phyloP scores from a whole-genome alignment of 2,329 filamentous ascomycete species.

The Cercospora sojina region DNA sequence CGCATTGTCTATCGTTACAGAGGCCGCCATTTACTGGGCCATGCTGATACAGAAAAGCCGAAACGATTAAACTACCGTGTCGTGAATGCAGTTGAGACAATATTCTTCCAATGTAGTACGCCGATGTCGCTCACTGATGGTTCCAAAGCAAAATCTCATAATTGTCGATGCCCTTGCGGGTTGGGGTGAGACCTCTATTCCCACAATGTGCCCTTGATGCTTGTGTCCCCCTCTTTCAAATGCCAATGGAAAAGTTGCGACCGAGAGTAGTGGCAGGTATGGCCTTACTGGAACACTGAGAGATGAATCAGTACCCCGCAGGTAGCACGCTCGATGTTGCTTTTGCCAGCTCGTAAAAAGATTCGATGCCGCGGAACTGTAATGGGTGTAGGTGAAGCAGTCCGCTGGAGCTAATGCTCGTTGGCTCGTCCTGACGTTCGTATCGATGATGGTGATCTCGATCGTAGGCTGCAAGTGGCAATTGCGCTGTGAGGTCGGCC shows the following conservation, averaged over 20 bases:
- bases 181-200: background rate
- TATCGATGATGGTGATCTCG: background rate
- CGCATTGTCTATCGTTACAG: background rate
- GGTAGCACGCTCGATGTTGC: background rate
- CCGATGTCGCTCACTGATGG: conserved; percentile 3
- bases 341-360: background rate
- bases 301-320: background rate
- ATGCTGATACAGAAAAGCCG: background rate
- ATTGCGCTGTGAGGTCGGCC: background rate
- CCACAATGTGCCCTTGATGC: conserved; percentile 2
- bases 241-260: background rate
- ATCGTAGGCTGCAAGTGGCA: background rate
- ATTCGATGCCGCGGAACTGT: background rate
- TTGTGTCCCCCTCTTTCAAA: conserved; percentile 8
- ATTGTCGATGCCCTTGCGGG: conserved; percentile 14
- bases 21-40: background rate
- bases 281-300: background rate
- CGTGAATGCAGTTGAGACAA: background rate
- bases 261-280: background rate
- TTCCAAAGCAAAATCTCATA: background rate
- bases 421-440: background rate
- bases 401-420: background rate
- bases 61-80: conserved; percentile 19
- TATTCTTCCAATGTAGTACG: conserved; percentile 2
- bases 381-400: background rate